Evolutionary conservation across 225 moss, liverwort and hornwort genomes (phyloP), one percentile per base, ranked within the genome.

Genomic region (Anthoceros angustus): DNA sequence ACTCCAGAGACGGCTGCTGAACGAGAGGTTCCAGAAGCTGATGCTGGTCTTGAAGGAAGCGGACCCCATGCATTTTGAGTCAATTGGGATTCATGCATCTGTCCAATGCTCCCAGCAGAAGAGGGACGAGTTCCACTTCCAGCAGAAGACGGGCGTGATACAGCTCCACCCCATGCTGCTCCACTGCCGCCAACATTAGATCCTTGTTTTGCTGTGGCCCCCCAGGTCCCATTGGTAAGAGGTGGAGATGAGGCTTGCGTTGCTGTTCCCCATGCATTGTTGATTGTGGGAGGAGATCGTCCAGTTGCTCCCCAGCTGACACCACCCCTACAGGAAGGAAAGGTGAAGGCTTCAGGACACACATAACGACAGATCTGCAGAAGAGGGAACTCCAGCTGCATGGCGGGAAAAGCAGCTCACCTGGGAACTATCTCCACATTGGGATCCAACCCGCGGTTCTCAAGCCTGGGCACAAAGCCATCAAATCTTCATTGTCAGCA

Each of bases 381-480:
- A 63, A 63, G 21, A 63, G 11, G 10, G 10, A 0, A 24, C 12
- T 63, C 63, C 38, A 63, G 11, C 11, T 42, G 43, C 10, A 5
- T 5, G 4, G 41, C 20, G 15, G 45, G 10, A 45, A 43, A 45
- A 48, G 25, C 23, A 63, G 2, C 64, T 39, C 63, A 98, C 98
- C 89, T 98, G 9, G 98, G 98, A 62, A 98, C 98, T 72, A 98
- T 76, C 77, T 88, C 89, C 67, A 98, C 98, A 73, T 86, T 98
- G 42, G 92, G 91, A 84, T 98, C 98, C 42, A 92, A 77, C 70
- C 98, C 98, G 38, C 92, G 89, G 84, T 98, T 98, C 86, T 98
- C 98, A 86, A 92, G 84, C 83, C 95, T 95, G 85, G 39, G 66
- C 11, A 69, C 42, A 62, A 70, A 32, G 26, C 25, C 25, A 46